phyloP scores from a whole-genome alignment of 805 yeast species.

The Cyberlindnera mycetangii region DNA sequence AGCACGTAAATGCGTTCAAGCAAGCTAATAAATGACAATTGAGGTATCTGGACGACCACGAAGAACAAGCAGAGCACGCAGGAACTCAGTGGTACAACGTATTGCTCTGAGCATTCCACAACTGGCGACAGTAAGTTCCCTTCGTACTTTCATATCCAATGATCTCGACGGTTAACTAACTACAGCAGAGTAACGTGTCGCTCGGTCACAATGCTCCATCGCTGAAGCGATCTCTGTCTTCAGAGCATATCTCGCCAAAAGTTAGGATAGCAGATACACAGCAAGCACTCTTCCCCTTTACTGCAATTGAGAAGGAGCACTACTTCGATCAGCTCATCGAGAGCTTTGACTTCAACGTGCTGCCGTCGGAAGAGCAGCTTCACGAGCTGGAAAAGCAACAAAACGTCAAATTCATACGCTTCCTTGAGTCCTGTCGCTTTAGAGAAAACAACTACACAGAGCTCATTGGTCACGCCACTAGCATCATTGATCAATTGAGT shows the following conservation, averaged over 20 bases:
- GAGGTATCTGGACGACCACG: slow-evolving; percentile 10
- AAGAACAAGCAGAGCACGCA: slow-evolving; percentile 40
- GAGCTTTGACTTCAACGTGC: slow-evolving; percentile 40
- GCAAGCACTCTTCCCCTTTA: slow-evolving; percentile 25
- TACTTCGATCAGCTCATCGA: slow-evolving; percentile 36
- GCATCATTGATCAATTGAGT: slow-evolving; percentile 43
- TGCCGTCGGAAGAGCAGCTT: slow-evolving; percentile 41
- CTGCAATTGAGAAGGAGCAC: slow-evolving; percentile 33
- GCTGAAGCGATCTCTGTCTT: slow-evolving; percentile 19
- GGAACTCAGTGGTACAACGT: slow-evolving; percentile 59
- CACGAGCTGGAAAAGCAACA: slow-evolving; percentile 36
- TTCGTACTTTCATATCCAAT: not conserved
- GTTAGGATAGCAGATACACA: not conserved
- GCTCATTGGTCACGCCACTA: slow-evolving; percentile 45
- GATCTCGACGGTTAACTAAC: slow-evolving; percentile 1
- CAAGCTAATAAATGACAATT: slow-evolving; percentile 18
- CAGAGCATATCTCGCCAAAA: not conserved
- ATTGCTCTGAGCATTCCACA: slow-evolving; percentile 56
- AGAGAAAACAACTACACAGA: slow-evolving; percentile 31
- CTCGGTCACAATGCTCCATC: not conserved
- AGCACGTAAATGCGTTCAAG: too few species aligned
- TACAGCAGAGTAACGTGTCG: slow-evolving; percentile 16
- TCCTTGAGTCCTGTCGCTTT: slow-evolving; percentile 32
- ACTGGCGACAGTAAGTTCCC: slow-evolving; percentile 22
- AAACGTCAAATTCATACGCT: slow-evolving; percentile 29